A percentile compares a stretch with the other conserved stretches of the same genome.
These are phyloP conservation scores for Lentinus tigrinus DNA, from an alignment of 768 basidiomycete genomes.

Conservation along the genomic window DNA sequence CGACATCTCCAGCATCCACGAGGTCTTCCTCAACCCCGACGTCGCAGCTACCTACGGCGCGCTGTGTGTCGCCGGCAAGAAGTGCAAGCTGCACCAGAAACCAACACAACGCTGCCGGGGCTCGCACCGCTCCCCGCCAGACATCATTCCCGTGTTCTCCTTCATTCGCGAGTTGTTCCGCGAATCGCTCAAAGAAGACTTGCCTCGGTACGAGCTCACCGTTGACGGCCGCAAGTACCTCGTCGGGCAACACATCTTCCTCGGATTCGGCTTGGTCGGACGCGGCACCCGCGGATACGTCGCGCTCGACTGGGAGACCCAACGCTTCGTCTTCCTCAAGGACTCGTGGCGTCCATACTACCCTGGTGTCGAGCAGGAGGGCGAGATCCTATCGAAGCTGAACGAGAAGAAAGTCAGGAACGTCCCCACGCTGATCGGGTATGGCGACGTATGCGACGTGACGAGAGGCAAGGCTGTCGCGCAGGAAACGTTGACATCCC, in stretches of 20 bases:
- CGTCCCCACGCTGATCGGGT: not conserved
- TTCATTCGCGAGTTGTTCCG: not conserved
- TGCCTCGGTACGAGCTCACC: not conserved
- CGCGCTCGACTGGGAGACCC: constrained; percentile 6
- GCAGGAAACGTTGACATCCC: too few species aligned
- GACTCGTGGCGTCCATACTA: constrained; percentile 11
- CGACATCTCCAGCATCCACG: not conserved
- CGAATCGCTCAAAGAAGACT: not conserved
- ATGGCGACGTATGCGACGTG: not conserved
- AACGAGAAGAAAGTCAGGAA: not conserved
- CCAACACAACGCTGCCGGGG: not conserved
- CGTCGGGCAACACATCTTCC: not conserved
- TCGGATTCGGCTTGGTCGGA: not conserved
- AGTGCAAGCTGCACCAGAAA: too few species aligned
- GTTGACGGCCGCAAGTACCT: not conserved
- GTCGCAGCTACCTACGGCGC: not conserved
- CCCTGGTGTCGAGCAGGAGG: not conserved
- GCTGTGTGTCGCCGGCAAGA: too few species aligned
- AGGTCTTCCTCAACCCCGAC: not conserved
- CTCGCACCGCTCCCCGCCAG: not conserved
- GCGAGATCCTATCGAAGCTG: not conserved
- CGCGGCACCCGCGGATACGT: constrained; percentile 11
- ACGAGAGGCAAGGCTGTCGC: too few species aligned
- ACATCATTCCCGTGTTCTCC: not conserved
- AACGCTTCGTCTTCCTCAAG: constrained; percentile 12